phyloP scores from a whole-genome alignment of 495 filamentous ascomycete genomes.

The Cladorrhinum samala region DNA sequence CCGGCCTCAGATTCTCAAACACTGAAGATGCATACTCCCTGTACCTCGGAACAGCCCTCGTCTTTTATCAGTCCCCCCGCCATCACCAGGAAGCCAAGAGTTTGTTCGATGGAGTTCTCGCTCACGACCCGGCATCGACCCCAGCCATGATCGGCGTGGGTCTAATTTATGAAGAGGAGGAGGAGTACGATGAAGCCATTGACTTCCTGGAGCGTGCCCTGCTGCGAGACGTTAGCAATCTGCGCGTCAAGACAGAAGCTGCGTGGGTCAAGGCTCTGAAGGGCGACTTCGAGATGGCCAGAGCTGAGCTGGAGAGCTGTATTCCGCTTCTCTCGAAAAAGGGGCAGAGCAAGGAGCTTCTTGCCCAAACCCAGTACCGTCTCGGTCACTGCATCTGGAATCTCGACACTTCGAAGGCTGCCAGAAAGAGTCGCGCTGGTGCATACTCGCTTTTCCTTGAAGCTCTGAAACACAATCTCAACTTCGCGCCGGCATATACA shows the following conservation, averaged over 20 bases:
- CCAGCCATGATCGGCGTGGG: constrained; percentile 83
- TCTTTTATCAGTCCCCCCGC: constrained; percentile 82
- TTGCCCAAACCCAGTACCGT: constrained; percentile 78
- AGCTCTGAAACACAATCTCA: constrained; percentile 79
- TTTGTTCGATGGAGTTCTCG: constrained; percentile 74
- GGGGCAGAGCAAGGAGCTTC: constrained; percentile 52
- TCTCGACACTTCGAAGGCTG: constrained; percentile 58
- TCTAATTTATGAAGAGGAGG: constrained; percentile 84
- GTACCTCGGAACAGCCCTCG: constrained; percentile 71
- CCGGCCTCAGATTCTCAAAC: constrained; percentile 59
- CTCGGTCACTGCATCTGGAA: constrained; percentile 89
- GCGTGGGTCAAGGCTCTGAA: constrained; percentile 87
- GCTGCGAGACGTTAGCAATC: constrained; percentile 60
- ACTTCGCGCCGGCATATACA: constrained; percentile 87
- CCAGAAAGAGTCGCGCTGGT: constrained; percentile 64
- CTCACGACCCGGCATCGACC: constrained; percentile 64
- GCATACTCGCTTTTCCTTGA: constrained; percentile 79
- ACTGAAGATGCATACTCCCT: constrained; percentile 67
- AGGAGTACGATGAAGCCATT: constrained; percentile 73
- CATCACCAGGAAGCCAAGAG: constrained; percentile 79
- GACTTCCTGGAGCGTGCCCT: constrained; percentile 71
- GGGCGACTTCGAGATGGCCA: constrained; percentile 60
- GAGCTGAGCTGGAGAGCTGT: constrained; percentile 61
- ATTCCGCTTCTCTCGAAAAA: constrained; percentile 51
- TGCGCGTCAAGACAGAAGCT: constrained; percentile 71